Conservation (phyloP, 208 protist genomes). For the Crithidia expoeki region DNA sequence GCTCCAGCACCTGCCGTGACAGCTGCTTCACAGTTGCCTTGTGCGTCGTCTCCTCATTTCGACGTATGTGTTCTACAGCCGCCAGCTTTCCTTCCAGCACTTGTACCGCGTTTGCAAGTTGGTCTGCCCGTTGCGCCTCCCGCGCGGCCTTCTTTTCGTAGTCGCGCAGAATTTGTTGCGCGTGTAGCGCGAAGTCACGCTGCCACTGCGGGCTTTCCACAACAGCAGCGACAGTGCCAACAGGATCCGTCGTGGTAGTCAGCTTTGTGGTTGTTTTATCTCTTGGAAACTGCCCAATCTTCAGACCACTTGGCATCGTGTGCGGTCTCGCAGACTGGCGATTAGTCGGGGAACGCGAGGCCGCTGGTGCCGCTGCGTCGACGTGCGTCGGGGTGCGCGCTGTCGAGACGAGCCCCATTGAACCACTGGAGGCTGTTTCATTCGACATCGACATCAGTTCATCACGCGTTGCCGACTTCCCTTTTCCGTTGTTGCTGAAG, state of each 20-base stretch:
- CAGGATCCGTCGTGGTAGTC: too few relatives aligned
- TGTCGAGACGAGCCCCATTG: conserved; percentile 8
- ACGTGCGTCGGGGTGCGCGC: not conserved
- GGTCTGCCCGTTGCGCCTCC: conserved; percentile 20
- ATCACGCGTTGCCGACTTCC: not conserved
- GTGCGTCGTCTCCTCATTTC: not conserved
- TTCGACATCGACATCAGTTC: not conserved
- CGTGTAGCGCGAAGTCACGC: conserved; percentile 13
- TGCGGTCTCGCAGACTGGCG: too few relatives aligned
- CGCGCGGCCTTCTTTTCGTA: conserved; percentile 7
- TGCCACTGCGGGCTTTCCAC: conserved; percentile 19
- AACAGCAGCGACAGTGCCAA: not conserved
- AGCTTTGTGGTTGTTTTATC: too few relatives aligned
- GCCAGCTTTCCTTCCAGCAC: conserved; percentile 12
- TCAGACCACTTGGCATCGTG: too few relatives aligned
- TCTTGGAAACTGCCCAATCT: too few relatives aligned
- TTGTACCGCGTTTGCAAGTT: not conserved
- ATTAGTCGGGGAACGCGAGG: too few relatives aligned
- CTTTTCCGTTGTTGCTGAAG: too few relatives aligned
- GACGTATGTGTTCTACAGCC: not conserved
- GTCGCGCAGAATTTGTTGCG: conserved; percentile 14
- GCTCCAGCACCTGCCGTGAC: conserved; percentile 24
- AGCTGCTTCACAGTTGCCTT: not conserved
- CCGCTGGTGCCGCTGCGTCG: too few relatives aligned
- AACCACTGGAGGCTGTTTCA: not conserved